Evolutionary conservation across 2,329 filamentous ascomycete species (phyloP), one percentile per base, ranked within the genome.

Genomic region (Colletotrichum musae): DNA sequence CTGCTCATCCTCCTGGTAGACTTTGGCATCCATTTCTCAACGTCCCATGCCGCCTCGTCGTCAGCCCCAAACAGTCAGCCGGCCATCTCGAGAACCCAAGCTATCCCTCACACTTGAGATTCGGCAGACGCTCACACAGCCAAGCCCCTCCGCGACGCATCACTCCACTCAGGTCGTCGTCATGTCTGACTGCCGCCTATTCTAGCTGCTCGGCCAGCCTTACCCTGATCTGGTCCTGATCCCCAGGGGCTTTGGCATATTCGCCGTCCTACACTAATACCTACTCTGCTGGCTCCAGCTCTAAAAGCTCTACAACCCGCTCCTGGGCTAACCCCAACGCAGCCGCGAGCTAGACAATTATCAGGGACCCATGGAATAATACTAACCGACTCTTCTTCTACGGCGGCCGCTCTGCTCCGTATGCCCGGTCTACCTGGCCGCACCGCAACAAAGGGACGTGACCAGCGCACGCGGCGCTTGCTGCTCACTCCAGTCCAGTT

Each of bases 391-490:
- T 47, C 7, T 41, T 24, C 47, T 39, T 54, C 41, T 16, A 53
- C 51, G 45, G 18, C 51, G 62, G 56, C n/a, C 62, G 36, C 13
- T 61, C 50, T 69, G 56, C 56, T 57, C 62, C 66, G 50, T 56
- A 32, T 39, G 32, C 15, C 39, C 39, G 51, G 26, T 51, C 58
- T 51, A 50, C 5, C 62, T 56, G 43, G 48, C 56, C 41, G n/a
- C 45, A 10, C 18, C 5, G 53, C 32, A 26, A 59, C 41, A 66
- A 60, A 66, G 56, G 45, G 48, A 68, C 41, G 47, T 28, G 56
- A 68, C 50, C 62, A 56, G 66, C 54, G 62, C 62, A 65, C 61
- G 61, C 47, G 48, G 54, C 54, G 47, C 65, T 59, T 47, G 48
- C 48, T 57, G 54, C 57, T 45, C 56, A 13, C 32, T 26, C 36